Evolutionary conservation across 2,329 filamentous ascomycete species (phyloP), one percentile per base, ranked within the genome.

Genomic region (Epichloe hybrida): DNA sequence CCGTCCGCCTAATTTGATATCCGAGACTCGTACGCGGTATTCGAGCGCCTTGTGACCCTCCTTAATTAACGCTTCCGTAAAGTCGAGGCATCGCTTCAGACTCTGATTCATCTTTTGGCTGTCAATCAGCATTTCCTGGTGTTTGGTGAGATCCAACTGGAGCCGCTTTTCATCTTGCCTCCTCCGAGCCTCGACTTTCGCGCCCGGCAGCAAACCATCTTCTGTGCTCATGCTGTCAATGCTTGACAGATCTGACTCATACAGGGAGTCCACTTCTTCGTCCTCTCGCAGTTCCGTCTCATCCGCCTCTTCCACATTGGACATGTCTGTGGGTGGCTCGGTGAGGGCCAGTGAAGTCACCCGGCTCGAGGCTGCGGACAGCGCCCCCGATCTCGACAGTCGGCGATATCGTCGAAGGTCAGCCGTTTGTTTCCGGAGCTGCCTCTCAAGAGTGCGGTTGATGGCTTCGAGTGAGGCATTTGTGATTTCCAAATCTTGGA

Each of bases 41-140:
- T 85, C 84, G 2, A 98, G 75, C 0, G 93, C 93, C 62, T 88
- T 91, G 61, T 83, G 86, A 5, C 86, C 93, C 58, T 96, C 89
- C 46, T 80, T 83, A 64, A 98, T 95, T 43, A 98, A 76, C 55
- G 86, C 83, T 62, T 98, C 91, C 0, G 90, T 94, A 79, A 88
- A 91, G 57, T 83, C 82, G 36, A 96, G 75, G 65, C 93, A 98
- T 46, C 88, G 79, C 65, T 88, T 94, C 45, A 98, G 77, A 64
- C 87, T 95, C 64, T 94, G 87, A 63, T 96, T 97, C 74, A 97
- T 89, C 70, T 89, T 94, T 62, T 96, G 89, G 57, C 86, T 93
- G 64, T 95, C 90, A 39, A 89, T 73, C 8, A 98, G 77, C 1
- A 97, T 73, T 61, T 95, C 85, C 57, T 89, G 87, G 64, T 98